These are phyloP conservation scores for Chlorella sorokiniana DNA, from an alignment of 139 green algal genomes.

Conservation along the genomic window DNA sequence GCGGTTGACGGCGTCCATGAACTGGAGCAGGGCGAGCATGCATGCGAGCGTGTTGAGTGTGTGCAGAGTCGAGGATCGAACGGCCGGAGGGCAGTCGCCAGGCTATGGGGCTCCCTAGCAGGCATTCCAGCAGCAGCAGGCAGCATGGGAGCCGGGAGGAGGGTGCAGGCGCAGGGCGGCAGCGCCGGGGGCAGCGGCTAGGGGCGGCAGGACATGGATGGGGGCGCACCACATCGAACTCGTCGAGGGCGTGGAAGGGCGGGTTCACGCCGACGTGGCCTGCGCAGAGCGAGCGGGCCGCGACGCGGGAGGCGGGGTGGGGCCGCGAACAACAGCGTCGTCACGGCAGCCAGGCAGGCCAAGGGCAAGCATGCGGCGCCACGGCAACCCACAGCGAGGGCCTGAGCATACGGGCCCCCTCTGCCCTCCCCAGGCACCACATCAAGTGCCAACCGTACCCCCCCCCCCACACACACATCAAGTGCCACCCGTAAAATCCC, in stretches of 20 bases:
- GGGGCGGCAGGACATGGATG: not conserved
- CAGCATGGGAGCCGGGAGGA: too few species aligned
- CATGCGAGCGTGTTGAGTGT: not conserved
- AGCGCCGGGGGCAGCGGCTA: not conserved
- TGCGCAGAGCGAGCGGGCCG: not conserved
- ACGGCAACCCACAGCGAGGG: too few species aligned
- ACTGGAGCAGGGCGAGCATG: slow-evolving; percentile 18
- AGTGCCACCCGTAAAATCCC: too few species aligned
- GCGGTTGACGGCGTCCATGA: slow-evolving; percentile 70
- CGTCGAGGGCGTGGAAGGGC: slow-evolving; percentile 85
- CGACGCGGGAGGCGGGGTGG: too few species aligned
- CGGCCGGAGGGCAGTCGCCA: not conserved
- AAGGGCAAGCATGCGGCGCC: too few species aligned
- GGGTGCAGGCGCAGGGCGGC: not conserved
- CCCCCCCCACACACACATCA: too few species aligned
- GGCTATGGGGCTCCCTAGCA: too few species aligned
- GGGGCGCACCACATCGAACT: slow-evolving; percentile 71
- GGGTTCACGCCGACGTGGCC: slow-evolving; percentile 11
- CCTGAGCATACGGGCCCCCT: too few species aligned
- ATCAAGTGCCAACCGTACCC: too few species aligned
- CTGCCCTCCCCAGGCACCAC: too few species aligned
- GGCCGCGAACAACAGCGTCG: not conserved
- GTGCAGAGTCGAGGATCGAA: not conserved
- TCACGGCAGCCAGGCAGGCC: not conserved
- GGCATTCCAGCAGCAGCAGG: too few species aligned